Evolutionary conservation across 2,329 filamentous ascomycete species (phyloP), one percentile per base, ranked within the genome.

Genomic region (Cytospora chrysosperma): DNA sequence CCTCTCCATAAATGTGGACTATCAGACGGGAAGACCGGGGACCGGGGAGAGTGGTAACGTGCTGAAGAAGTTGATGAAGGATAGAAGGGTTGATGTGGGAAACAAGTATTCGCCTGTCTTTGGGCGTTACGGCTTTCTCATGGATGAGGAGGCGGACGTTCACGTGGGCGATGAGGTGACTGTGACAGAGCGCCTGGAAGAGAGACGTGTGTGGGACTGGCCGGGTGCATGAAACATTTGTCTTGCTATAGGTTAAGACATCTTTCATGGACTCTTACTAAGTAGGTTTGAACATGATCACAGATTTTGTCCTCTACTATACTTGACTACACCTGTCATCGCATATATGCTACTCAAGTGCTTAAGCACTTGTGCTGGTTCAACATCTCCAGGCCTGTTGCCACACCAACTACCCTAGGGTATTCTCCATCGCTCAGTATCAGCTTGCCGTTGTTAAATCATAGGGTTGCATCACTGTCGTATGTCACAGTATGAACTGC

Each of bases 1-100:
- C 73, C 76, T 79, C 32, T 90, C 87, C 65, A 77, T 92, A 66
- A 92, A 91, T 74, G 84, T 93, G 63, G 87, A 92, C 75, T 91
- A 90, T 71, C 72, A 76, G 26, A 90, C 86, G 0, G 90, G 90
- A 8, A 82, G 81, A 56, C 76, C 79, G 50, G 85, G 82, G 0
- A 75, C 76, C 1, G 85, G 85, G 2, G 84, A 86, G 69, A 73
- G 77, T 40, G 88, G 86, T n/a, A 78, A 76, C 47, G 81, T 90
- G 19, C 76, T 92, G 67, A 92, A 91, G 78, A 86, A 87, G 70
- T 75, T 93, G 69, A 87, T 87, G 82, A 82, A 80, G 58, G 88
- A 92, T 74, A 81, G 90, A 24, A 81, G 89, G 62, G 88, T 93
- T 8, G 90, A 93, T 71, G 67, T 72, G n/a, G 90, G 90, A 0